Evolutionary conservation across 371 early-diverging fungal genomes (phyloP).

Genomic region (Rhizopus sp.): DNA sequence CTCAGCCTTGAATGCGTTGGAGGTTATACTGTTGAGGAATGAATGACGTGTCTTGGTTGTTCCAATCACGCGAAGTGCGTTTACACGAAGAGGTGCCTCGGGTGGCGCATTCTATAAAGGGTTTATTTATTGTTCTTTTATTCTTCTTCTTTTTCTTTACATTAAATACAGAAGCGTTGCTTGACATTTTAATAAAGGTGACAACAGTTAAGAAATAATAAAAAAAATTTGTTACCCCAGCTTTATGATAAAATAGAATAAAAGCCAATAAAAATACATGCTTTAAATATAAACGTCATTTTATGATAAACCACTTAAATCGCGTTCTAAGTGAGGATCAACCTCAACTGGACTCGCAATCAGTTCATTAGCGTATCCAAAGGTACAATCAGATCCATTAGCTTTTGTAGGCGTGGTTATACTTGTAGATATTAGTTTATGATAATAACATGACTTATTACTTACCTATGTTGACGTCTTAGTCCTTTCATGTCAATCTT

Average conservation of each 20-base stretch:
- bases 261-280: too few species aligned
- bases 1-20: conserved; percentile 44
- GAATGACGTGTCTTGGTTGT: conserved; percentile 39
- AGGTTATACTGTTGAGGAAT: conserved; percentile 40
- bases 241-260: too few species aligned
- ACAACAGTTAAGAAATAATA: too few species aligned
- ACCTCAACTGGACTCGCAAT: conserved; percentile 24
- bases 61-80: conserved; percentile 41
- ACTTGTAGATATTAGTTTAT: neutral
- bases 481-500: conserved; percentile 23
- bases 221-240: too few species aligned
- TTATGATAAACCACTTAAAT: conserved; percentile 21
- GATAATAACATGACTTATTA: too few species aligned
- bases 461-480: conserved; percentile 11
- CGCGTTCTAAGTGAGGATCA: conserved; percentile 26
- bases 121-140: neutral
- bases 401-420: conserved; percentile 19
- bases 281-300: neutral
- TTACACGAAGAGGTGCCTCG: conserved; percentile 49
- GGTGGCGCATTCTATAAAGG: conserved; percentile 14
- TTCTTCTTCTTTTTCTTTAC: too few species aligned
- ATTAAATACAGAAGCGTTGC: too few species aligned
- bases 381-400: conserved; percentile 2
- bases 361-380: conserved; percentile 22
- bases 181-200: too few species aligned